Conservation (phyloP, 352 stramenopile genomes). For the Pythium oligandrum region DNA sequence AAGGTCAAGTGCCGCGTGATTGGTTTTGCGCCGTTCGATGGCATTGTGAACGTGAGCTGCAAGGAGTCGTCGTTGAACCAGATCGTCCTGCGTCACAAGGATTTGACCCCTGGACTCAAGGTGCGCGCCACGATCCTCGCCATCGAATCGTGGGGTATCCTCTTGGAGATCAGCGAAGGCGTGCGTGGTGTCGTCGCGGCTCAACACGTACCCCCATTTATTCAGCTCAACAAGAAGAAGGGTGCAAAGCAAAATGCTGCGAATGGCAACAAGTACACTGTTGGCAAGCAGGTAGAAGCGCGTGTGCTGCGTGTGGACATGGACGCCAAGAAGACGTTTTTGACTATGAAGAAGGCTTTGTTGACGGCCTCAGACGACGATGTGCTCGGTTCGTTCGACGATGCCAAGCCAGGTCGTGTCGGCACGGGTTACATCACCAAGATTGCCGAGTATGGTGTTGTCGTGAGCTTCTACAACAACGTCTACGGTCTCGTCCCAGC, state of each 20-base stretch:
- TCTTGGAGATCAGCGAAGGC: conserved; percentile 83
- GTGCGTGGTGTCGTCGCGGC: conserved; percentile 69
- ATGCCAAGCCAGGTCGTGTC: conserved; percentile 66
- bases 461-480: conserved; percentile 95
- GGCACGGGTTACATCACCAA: conserved; percentile 92
- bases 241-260: conserved; percentile 52
- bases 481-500: conserved; percentile 92
- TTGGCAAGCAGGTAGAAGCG: conserved; percentile 70
- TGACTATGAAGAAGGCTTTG: conserved; percentile 89
- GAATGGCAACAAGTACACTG: conserved; percentile 72
- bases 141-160: conserved; percentile 78
- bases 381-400: conserved; percentile 69
- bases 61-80: conserved; percentile 73
- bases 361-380: conserved; percentile 66
- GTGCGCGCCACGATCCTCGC: conserved; percentile 79
- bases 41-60: conserved; percentile 77
- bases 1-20: conserved; percentile 71
- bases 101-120: conserved; percentile 67
- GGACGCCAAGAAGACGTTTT: conserved; percentile 89
- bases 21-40: conserved; percentile 83
- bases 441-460: conserved; percentile 89
- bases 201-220: conserved; percentile 74
- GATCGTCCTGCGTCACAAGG: conserved; percentile 72
- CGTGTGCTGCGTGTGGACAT: conserved; percentile 82
- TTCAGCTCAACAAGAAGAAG: conserved; percentile 55